A percentile compares a stretch with the other conserved stretches of the same genome.
Conservation (phyloP, 345 rosid species). For the Turnera subulata region DNA sequence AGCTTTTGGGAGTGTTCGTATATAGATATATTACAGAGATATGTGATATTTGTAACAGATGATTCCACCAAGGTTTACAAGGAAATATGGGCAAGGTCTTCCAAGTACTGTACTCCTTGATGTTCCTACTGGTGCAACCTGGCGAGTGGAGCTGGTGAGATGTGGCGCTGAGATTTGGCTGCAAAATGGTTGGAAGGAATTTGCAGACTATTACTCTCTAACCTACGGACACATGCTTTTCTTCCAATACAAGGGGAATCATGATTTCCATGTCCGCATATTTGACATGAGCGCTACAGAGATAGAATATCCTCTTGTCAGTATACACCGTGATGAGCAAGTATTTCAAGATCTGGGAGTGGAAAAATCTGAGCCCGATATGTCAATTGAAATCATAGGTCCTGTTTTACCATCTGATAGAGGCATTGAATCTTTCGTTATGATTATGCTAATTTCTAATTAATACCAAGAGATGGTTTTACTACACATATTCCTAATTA, state of each 20-base stretch:
- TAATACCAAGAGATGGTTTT: too few species aligned
- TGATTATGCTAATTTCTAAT: too few species aligned
- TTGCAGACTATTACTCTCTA: conserved; percentile 13
- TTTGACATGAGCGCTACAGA: conserved; percentile 19
- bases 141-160: conserved; percentile 17
- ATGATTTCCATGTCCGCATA: conserved; percentile 21
- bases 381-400: too few species aligned
- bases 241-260: conserved; percentile 18
- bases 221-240: conserved; percentile 11
- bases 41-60: too few species aligned
- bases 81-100: conserved; percentile 12
- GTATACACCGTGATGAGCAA: too few species aligned
- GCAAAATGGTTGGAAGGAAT: conserved; percentile 21
- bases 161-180: conserved; percentile 13
- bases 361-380: too few species aligned
- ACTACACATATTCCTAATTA: too few species aligned
- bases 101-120: not conserved
- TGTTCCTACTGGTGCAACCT: conserved; percentile 14
- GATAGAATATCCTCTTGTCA: conserved; percentile 17
- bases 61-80: conserved; percentile 22
- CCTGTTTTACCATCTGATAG: too few species aligned
- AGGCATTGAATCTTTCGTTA: too few species aligned
- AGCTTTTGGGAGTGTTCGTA: not conserved
- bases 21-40: too few species aligned
- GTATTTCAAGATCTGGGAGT: too few species aligned